Percentiles rank a stretch among this genome's conserved stretches.
Evolutionary conservation across 1,284 basidiomycete species (phyloP).

Genomic region (Inonotus hispidus): DNA sequence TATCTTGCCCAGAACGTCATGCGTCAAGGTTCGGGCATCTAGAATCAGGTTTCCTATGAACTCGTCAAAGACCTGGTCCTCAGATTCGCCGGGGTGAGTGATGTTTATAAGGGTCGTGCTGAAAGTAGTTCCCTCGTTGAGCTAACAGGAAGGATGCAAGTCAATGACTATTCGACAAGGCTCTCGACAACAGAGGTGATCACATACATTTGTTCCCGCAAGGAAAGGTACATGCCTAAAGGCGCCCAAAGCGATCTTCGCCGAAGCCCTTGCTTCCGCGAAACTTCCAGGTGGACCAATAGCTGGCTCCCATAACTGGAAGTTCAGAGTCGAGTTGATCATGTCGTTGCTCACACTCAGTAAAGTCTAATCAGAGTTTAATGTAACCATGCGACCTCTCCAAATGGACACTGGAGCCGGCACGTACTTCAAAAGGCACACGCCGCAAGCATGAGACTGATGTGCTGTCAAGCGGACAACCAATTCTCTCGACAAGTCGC

Average conservation of each 20-base stretch:
- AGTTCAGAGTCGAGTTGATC: slow-evolving; percentile 41
- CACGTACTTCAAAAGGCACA: slow-evolving; percentile 42
- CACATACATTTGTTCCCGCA: slow-evolving; percentile 47
- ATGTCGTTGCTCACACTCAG: slow-evolving; percentile 43
- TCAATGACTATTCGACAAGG: not conserved
- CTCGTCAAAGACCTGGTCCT: slow-evolving; percentile 37
- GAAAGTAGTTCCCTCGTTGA: slow-evolving; percentile 48
- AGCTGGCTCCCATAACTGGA: slow-evolving; percentile 54
- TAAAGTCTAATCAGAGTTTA: slow-evolving; percentile 31
- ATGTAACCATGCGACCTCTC: not conserved
- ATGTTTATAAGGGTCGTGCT: slow-evolving; percentile 34
- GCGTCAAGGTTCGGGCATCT: slow-evolving; percentile 43
- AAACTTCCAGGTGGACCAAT: slow-evolving; percentile 51
- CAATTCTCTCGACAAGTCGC: slow-evolving; percentile 40
- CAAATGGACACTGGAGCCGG: not conserved
- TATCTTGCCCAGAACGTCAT: slow-evolving; percentile 34
- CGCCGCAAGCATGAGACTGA: slow-evolving; percentile 43
- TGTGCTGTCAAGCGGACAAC: slow-evolving; percentile 37
- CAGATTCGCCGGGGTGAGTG: slow-evolving; percentile 31
- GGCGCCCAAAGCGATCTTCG: slow-evolving; percentile 40
- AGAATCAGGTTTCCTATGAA: slow-evolving; percentile 44
- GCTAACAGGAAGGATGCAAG: slow-evolving; percentile 26
- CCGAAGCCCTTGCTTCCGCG: slow-evolving; percentile 42
- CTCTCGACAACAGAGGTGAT: not conserved
- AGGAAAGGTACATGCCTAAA: slow-evolving; percentile 52